phyloP scores from a whole-genome alignment of 2,329 filamentous ascomycete genomes.

The Claviceps quebecensis region DNA sequence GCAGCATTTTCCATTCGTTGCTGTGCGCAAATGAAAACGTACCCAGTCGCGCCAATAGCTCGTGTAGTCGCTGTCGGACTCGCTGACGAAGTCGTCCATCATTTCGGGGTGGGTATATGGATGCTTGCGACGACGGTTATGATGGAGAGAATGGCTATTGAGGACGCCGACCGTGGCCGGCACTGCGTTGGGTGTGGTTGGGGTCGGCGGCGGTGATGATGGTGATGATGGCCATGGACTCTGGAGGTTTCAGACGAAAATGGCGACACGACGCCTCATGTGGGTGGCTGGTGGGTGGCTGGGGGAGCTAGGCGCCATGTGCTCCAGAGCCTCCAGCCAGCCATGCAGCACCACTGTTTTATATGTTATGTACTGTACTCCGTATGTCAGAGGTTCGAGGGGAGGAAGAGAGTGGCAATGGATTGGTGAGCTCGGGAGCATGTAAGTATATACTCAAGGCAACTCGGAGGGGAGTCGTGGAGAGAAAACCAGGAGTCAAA shows the following conservation, averaged over 20 bases:
- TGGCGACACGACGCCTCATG: background rate
- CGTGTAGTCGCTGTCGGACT: slow-evolving; percentile 97
- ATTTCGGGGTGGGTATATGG: slow-evolving; percentile 12
- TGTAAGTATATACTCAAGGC: too few relatives aligned
- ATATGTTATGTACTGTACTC: too few relatives aligned
- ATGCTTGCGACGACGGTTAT: background rate
- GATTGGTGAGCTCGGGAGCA: too few relatives aligned
- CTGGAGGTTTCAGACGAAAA: background rate
- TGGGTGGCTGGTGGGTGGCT: background rate
- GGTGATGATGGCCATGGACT: background rate
- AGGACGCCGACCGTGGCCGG: slow-evolving; percentile 2
- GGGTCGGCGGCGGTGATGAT: background rate
- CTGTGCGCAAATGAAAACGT: slow-evolving; percentile 27
- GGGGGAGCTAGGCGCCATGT: background rate
- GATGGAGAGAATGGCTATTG: background rate
- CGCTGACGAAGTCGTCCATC: slow-evolving; percentile 97
- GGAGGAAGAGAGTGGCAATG: too few relatives aligned
- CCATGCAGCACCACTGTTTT: too few relatives aligned
- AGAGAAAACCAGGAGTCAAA: too few relatives aligned
- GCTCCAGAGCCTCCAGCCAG: too few relatives aligned
- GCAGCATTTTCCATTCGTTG: background rate
- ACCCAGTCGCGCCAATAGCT: slow-evolving; percentile 99
- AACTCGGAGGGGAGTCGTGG: too few relatives aligned
- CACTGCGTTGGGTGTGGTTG: background rate
- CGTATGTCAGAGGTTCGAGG: too few relatives aligned